These are phyloP conservation scores for Oryza nivara DNA, from an alignment of 176 grass and related monocot genomes.

Conservation along the genomic window DNA sequence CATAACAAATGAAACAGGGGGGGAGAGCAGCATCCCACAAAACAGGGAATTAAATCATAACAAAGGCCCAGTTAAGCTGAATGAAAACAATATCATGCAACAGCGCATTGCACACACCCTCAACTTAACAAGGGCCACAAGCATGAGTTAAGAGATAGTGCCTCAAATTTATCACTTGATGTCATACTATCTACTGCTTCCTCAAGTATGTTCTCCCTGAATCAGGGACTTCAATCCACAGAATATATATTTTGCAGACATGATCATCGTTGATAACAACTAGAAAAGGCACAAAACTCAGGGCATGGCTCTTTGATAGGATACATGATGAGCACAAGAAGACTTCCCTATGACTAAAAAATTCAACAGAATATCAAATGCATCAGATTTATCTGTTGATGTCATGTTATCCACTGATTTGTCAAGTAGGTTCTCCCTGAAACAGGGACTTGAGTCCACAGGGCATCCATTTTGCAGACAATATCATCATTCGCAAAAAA, in stretches of 20 bases:
- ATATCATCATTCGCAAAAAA: conserved; percentile 31
- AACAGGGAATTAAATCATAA: conserved; percentile 24
- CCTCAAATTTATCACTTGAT: conserved; percentile 36
- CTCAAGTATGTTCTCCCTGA: conserved; percentile 56
- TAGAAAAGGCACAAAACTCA: neutral
- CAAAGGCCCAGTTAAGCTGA: neutral
- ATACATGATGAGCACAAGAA: neutral
- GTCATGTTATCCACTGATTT: conserved; percentile 44
- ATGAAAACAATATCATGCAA: neutral
- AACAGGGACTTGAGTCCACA: conserved; percentile 53
- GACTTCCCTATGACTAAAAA: neutral
- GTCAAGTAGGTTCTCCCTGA: conserved; percentile 61
- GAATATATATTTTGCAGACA: conserved; percentile 66
- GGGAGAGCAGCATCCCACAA: conserved; percentile 7
- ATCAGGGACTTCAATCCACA: conserved; percentile 50
- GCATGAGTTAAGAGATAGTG: neutral
- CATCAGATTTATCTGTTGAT: conserved; percentile 42
- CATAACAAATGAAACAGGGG: neutral
- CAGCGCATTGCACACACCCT: neutral
- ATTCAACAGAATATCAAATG: neutral
- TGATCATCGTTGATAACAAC: conserved; percentile 35
- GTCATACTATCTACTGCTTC: conserved; percentile 32
- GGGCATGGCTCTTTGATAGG: neutral
- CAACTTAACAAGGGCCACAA: neutral
- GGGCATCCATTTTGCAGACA: conserved; percentile 63